Evolutionary conservation across 164 flowering plant genomes (phyloP), one percentile per base, ranked within the genome.

Genomic region (Magnolia kwangsiensis): DNA sequence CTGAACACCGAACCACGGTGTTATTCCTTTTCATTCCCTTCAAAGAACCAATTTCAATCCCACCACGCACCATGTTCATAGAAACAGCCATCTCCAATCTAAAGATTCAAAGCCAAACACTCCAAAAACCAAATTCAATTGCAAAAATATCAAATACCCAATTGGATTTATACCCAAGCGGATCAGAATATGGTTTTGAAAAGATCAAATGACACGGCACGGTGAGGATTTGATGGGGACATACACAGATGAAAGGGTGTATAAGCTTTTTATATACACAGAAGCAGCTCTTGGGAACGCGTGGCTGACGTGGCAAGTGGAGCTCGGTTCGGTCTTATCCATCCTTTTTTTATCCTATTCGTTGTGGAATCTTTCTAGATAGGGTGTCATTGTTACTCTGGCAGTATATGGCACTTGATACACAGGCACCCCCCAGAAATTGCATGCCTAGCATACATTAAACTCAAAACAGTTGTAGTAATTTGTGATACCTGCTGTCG

Each of bases 1-100:
- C 79, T 24, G 82, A 50, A 63, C 78, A 68, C 11, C 67, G 50
- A 13, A 67, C 55, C 65, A 50, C n/a, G 21, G 14, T 37, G 45
- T 55, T 49, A 18, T 50, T 63, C 50, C 58, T 63, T 29, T 24
- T 58, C 8, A 14, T 51, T 19, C 19, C n/a, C 59, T 5, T 24
- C 23, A 11, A 24, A 55, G 9, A 29, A 24, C 50, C 37, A 21
- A 13, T 29, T 14, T 69, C 10, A 16, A 51, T 50, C 63, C 76
- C 65, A 59, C 76, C 65, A 23, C 71, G 14, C 4, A 9, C 72
- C 49, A 55, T 55, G 9, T 37, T 55, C 72, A 51, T 16, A 13
- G 71, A 66, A 19, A 18, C 20, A 37, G 71, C 77, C 77, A 75
- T 75, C 45, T 11, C 10, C 50, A 24, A 18, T 16, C 70, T 18